Base-by-base conservation (phyloP, 2,329 filamentous ascomycete species). In the Verticillium tricorpus region DNA sequence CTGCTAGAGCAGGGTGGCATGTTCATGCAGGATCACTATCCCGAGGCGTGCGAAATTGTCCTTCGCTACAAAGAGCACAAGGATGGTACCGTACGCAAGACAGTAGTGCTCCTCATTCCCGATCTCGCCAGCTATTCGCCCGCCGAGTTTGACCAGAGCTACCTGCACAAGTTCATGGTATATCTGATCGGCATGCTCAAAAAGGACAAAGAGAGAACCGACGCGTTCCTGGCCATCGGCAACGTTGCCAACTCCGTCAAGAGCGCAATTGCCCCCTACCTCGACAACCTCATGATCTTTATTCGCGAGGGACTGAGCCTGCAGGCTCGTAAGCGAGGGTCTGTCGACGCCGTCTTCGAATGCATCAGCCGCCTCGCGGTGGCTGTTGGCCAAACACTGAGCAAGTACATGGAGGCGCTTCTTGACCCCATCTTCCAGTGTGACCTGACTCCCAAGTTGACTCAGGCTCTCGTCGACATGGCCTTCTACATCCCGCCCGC, bases 21-120 rank as follows among this genome's bases (percentile, higher is more conserved):
- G 94, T 99, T 96, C 76, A 98, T 99, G 95, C 93, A 97, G 70
- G 91, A 93, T 45, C 88, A 93, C 72, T 99, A 98, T 75, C 87
- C 89, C 62, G 92, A 96, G 68, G 89, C 92, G 12, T 98, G 94
- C 73, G 95, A 99, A 65, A 93, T 95, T 65, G 91, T 97, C 39
- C 88, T 94, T 67, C 90, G 91, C 64, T 91, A 96, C 74, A 96
- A 96, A 74, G 95, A 99, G 68, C 92, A 98, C 69, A 87, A 92
- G 60, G 96, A 99, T 68, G 80, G 87, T 4, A 90, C 93, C 39
- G 95, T 98, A 67, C 86, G 94, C 60, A 90, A 91, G 69, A 96
- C 96, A 7, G 90, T 98, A 35, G 92, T 98, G 40, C 84, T 91
- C 60, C 88, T 97, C 61, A 96, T 99, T 60, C 95, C 95, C 0